Evolutionary conservation across 1,284 basidiomycete species (phyloP).

Genomic region (Inonotus obliquus): DNA sequence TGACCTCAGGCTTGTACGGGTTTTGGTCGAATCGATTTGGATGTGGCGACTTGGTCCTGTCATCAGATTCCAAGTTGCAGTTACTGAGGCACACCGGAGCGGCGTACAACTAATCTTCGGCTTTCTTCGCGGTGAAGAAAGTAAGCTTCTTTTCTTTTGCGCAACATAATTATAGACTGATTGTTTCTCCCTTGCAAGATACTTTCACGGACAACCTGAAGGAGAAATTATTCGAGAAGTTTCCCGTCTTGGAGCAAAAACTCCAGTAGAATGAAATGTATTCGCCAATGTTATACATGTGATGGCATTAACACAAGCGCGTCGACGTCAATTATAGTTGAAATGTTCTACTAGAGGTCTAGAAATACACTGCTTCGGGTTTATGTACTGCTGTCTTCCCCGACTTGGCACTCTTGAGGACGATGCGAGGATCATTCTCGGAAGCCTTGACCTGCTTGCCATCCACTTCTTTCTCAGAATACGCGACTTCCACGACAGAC

Average conservation of each 20-base stretch:
- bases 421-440: slow-evolving; percentile 13
- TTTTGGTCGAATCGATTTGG: background rate
- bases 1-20: background rate
- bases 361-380: slow-evolving; percentile 17
- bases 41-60: background rate
- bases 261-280: background rate
- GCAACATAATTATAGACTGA: background rate
- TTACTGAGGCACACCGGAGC: background rate
- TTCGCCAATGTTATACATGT: background rate
- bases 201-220: background rate
- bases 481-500: slow-evolving; percentile 9
- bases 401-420: slow-evolving; percentile 15
- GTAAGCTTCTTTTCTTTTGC: background rate
- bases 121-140: background rate
- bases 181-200: background rate
- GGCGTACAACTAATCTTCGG: background rate
- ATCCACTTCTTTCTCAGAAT: slow-evolving; percentile 12
- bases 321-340: background rate
- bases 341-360: background rate
- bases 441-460: slow-evolving; percentile 16
- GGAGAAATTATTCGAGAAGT: background rate
- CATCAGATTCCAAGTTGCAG: background rate
- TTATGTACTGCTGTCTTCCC: slow-evolving; percentile 18
- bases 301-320: too few relatives aligned
- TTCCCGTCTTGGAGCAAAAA: background rate